A percentile compares a stretch with the other conserved stretches of the same genome.
These are phyloP conservation scores for Cinchona pubescens DNA, from an alignment of 257 asterid species.

Conservation along the genomic window DNA sequence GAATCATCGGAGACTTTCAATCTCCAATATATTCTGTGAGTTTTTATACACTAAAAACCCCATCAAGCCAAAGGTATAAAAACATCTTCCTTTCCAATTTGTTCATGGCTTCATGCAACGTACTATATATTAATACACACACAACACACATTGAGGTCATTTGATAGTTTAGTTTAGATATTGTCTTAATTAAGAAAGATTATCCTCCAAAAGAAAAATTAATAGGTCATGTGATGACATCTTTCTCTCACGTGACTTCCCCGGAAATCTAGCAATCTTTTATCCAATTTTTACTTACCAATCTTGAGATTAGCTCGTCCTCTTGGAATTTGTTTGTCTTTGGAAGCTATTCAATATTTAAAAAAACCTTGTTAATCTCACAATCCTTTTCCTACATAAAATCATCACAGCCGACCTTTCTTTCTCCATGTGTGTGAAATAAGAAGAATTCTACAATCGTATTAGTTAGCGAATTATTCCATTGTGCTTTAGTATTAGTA, in stretches of 20 bases:
- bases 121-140: background rate
- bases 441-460: too few relatives aligned
- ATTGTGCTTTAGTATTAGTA: too few relatives aligned
- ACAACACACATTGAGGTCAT: background rate
- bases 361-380: background rate
- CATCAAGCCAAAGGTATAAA: constrained; percentile 20
- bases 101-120: background rate
- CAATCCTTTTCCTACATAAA: background rate
- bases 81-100: background rate
- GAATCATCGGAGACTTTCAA: constrained; percentile 66
- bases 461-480: too few relatives aligned
- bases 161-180: constrained; percentile 6
- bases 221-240: constrained; percentile 39
- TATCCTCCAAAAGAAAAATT: background rate
- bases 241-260: constrained; percentile 42
- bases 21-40: constrained; percentile 59
- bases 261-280: constrained; percentile 23
- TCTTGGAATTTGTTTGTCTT: constrained; percentile 22
- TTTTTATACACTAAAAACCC: constrained; percentile 35
- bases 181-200: constrained; percentile 4
- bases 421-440: background rate
- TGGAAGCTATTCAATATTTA: background rate
- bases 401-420: constrained; percentile 11
- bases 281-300: background rate
- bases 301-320: constrained; percentile 8